Evolutionary conservation across 768 basidiomycete genomes (phyloP), one percentile per base, ranked within the genome.

Genomic region (Rhizopogon vinicolor): DNA sequence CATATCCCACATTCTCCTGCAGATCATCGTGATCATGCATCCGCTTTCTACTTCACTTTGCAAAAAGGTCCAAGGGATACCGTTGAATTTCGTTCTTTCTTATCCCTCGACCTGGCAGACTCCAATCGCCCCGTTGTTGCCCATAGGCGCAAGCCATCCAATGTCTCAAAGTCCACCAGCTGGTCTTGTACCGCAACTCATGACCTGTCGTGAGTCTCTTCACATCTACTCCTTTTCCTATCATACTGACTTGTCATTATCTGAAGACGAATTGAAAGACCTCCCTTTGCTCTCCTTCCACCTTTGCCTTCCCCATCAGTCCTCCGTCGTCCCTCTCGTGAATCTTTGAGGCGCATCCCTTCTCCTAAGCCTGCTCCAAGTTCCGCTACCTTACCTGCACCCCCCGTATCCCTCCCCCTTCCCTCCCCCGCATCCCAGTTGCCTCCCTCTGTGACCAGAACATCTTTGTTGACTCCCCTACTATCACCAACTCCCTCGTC

Each of bases 81-180:
- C 3, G 54, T 61, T 44, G 70, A 78, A 57, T 72, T 67, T 58
- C 78, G 81, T 41, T 87, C 86, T 3, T 87, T 87, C 66, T 78
- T 88, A 50, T 87, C 82, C 37, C 78, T 88, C 53, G 86, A 88
- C 66, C 76, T 86, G 4, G 86, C 85, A 40, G 82, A 84, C 65
- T 73, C 75, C 25, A 72, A 74, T 3, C 65, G 72, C 53, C 70
- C 74, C 40, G 70, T 75, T 3, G 75, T 75, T 44, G 73, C 72
- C 28, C 65, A 73, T 41, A 60, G 64, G 16, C 68, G 71, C 49
- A 77, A 72, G 52, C 62, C 65, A 41, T 72, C 71, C 2, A 57
- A 61, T 28, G 58, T 67, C 0, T 62, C 67, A 44, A 67, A 67
- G 50, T 66, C 65, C 39, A 70, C 69, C 14, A 70, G 64, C 40